Conservation (phyloP, 805 yeast species). For the Monosporozyma aquatica region DNA sequence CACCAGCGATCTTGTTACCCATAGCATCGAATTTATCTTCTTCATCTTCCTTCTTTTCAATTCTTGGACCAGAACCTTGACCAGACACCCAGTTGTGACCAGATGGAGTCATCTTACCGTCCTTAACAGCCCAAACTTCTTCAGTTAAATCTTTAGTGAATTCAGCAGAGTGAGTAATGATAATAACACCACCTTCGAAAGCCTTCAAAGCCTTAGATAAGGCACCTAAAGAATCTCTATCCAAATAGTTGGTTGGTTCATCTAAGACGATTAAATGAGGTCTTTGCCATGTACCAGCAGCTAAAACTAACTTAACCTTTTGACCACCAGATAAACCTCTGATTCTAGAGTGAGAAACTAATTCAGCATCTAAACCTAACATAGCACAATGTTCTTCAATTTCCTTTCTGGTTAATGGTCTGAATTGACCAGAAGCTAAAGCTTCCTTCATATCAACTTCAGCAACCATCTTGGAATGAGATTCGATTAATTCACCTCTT, state of each 20-base stretch:
- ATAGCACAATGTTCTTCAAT: slow-evolving; percentile 97
- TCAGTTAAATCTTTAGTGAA: slow-evolving; percentile 98
- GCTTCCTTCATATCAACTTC: slow-evolving; percentile 99
- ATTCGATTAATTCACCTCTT: slow-evolving; percentile 95
- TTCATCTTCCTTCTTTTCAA: slow-evolving; percentile 91
- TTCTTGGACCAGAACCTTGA: slow-evolving; percentile 99
- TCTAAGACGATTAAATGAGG: slow-evolving; percentile 98
- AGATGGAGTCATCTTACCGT: slow-evolving; percentile 99
- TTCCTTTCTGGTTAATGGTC: slow-evolving; percentile 99
- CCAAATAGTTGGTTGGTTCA: slow-evolving; percentile 99
- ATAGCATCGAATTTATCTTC: slow-evolving; percentile 99
- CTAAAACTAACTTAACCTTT: slow-evolving; percentile 98
- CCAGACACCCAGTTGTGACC: slow-evolving; percentile 99
- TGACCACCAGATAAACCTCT: slow-evolving; percentile 99
- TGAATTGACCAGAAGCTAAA: slow-evolving; percentile 99
- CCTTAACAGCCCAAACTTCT: slow-evolving; percentile 99
- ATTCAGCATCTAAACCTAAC: slow-evolving; percentile 98
- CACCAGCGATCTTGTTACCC: slow-evolving; percentile 98
- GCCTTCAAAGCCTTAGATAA: slow-evolving; percentile 97
- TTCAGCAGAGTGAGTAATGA: slow-evolving; percentile 99
- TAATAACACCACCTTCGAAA: slow-evolving; percentile 99
- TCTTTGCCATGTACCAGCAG: slow-evolving; percentile 99
- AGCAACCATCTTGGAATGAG: slow-evolving; percentile 98
- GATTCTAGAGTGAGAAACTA: slow-evolving; percentile 99
- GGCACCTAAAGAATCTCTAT: slow-evolving; percentile 99